Evolutionary conservation across 2,329 filamentous ascomycete genomes (phyloP).

Genomic region (Sporothrix dimorphospora): DNA sequence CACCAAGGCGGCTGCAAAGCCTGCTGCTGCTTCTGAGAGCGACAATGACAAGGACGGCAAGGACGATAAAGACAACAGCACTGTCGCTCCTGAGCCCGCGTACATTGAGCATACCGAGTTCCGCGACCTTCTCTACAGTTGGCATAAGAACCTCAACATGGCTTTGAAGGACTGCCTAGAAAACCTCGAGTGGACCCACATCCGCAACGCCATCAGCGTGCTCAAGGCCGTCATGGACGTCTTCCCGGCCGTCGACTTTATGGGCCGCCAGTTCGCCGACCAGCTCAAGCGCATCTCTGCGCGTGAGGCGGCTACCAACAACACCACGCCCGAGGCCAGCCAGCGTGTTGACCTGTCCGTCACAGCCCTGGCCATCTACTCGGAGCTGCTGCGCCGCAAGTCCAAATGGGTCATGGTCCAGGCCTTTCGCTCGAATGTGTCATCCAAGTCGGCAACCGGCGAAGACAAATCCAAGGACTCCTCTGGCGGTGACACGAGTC

Average conservation of each 20-base stretch:
- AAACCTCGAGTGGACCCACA: conserved; percentile 93
- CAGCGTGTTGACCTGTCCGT: conserved; percentile 74
- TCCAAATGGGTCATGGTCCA: conserved; percentile 74
- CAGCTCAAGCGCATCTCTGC: conserved; percentile 68
- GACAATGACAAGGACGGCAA: background rate
- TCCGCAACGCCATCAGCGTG: conserved; percentile 90
- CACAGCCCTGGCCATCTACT: conserved; percentile 71
- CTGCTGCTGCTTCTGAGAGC: background rate
- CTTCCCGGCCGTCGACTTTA: conserved; percentile 89
- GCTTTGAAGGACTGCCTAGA: conserved; percentile 82
- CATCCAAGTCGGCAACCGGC: conserved; percentile 28
- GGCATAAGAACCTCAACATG: conserved; percentile 81
- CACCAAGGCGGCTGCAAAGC: conserved; percentile 51
- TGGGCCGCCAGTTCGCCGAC: conserved; percentile 69
- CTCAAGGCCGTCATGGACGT: conserved; percentile 77
- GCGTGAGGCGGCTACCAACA: conserved; percentile 59
- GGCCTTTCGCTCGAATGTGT: conserved; percentile 66
- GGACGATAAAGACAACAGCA: background rate
- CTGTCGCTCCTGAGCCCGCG: conserved; percentile 32
- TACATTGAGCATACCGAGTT: conserved; percentile 86
- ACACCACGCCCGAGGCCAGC: conserved; percentile 51
- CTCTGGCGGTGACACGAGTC: conserved; percentile 43
- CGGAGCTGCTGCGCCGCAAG: conserved; percentile 68
- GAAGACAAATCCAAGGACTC: conserved; percentile 31
- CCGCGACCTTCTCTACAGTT: conserved; percentile 81